Percentiles rank a stretch among this genome's conserved stretches.
Evolutionary conservation across 148 eudicot genomes (phyloP).

Genomic region (Talinum fruticosum): DNA sequence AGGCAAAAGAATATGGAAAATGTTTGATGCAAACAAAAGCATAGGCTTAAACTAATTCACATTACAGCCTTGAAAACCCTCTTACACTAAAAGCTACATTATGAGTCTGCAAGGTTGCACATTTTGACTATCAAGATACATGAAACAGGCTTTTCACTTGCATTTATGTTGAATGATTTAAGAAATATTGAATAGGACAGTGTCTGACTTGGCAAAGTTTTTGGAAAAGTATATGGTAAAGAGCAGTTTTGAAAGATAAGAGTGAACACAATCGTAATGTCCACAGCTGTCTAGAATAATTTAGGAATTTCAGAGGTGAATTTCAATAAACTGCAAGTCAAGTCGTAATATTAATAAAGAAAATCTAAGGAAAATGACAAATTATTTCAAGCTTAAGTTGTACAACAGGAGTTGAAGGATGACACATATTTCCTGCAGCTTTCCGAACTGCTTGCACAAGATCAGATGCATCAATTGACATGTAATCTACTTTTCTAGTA

Average conservation of each 20-base stretch:
- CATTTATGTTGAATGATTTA: neutral
- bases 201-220: neutral
- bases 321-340: neutral
- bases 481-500: slow-evolving; percentile 73
- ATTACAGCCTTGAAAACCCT: neutral
- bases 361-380: neutral
- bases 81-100: neutral
- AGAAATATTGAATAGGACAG: neutral
- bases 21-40: neutral
- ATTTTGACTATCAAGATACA: neutral
- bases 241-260: neutral
- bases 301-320: neutral
- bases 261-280: neutral
- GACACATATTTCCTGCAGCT: slow-evolving; percentile 89
- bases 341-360: neutral
- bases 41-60: neutral
- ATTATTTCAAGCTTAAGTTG: neutral
- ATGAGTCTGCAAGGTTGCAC: neutral
- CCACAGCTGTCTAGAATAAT: neutral
- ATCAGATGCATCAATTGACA: slow-evolving; percentile 75
- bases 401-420: slow-evolving; percentile 6
- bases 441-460: slow-evolving; percentile 85
- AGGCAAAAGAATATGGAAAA: neutral
- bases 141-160: neutral
- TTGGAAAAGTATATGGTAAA: neutral